These are phyloP conservation scores for Boletus tylopilopsis DNA, from an alignment of 768 basidiomycete species.

Conservation along the genomic window DNA sequence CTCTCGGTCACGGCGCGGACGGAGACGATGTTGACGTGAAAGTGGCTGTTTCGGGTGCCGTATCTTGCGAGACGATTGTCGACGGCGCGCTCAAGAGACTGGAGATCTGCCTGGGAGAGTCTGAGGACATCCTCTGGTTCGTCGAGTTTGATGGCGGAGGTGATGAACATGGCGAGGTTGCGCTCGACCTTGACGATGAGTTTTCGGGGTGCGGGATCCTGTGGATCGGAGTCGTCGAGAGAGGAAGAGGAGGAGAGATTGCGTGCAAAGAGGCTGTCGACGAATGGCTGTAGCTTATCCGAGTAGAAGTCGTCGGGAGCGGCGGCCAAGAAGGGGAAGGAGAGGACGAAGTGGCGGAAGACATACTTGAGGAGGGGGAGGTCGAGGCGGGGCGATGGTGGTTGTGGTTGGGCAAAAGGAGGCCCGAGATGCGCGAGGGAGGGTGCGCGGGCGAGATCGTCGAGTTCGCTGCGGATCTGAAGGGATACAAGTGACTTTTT, in stretches of 20 bases:
- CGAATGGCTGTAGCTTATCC: conserved; percentile 92
- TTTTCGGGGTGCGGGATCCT: conserved; percentile 60
- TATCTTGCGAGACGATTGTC: conserved; percentile 55
- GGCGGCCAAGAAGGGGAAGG: conserved; percentile 90
- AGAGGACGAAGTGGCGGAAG: conserved; percentile 89
- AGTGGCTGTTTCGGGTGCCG: conserved; percentile 48
- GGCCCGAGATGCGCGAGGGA: conserved; percentile 85
- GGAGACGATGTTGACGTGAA: conserved; percentile 89
- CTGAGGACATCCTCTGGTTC: conserved; percentile 90
- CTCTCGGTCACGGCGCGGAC: conserved; percentile 82
- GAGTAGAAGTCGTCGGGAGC: conserved; percentile 93
- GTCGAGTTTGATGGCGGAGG: conserved; percentile 74
- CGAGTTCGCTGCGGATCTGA: conserved; percentile 79
- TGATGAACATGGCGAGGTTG: conserved; percentile 77
- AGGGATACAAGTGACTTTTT: conserved; percentile 93
- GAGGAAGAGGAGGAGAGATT: conserved; percentile 53
- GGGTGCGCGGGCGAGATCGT: conserved; percentile 50
- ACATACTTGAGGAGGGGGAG: conserved; percentile 87
- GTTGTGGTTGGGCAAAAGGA: conserved; percentile 75
- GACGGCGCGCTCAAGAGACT: conserved; percentile 70
- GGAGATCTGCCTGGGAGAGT: conserved; percentile 79
- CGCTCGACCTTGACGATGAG: conserved; percentile 79
- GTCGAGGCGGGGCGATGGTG: conserved; percentile 55
- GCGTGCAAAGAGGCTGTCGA: conserved; percentile 75
- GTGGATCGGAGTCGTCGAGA: conserved; percentile 57